phyloP scores from a whole-genome alignment of 1,284 basidiomycete genomes.

The Ustilago lituana region DNA sequence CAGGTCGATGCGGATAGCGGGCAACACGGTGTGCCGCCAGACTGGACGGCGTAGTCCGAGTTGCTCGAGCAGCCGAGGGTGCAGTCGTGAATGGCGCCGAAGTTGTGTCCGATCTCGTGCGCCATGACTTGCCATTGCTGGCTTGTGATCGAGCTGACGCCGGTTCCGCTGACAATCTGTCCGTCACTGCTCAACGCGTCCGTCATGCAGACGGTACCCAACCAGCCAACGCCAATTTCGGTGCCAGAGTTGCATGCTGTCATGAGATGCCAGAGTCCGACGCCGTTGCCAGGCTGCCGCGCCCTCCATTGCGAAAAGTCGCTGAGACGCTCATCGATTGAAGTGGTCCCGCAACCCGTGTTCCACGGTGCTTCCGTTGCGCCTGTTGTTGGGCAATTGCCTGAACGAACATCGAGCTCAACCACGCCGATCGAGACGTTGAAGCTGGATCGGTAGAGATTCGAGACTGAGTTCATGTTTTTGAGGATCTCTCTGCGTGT shows the following conservation, averaged over 20 bases:
- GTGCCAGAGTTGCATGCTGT: conserved; percentile 83
- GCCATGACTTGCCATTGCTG: conserved; percentile 80
- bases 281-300: conserved; percentile 75
- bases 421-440: conserved; percentile 86
- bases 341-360: conserved; percentile 51
- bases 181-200: conserved; percentile 70
- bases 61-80: conserved; percentile 74
- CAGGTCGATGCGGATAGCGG: conserved; percentile 75
- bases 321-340: conserved; percentile 78
- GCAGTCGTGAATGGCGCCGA: conserved; percentile 81
- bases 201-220: conserved; percentile 61
- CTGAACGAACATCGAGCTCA: conserved; percentile 76
- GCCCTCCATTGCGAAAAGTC: conserved; percentile 86
- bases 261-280: conserved; percentile 90
- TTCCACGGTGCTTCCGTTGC: conserved; percentile 70
- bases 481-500: conserved; percentile 79
- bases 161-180: conserved; percentile 79
- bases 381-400: conserved; percentile 62
- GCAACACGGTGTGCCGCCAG: conserved; percentile 73
- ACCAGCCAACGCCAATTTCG: conserved; percentile 90
- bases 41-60: conserved; percentile 54
- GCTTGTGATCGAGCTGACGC: conserved; percentile 77
- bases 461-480: conserved; percentile 79
- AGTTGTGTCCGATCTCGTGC: conserved; percentile 88
- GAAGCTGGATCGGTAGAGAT: conserved; percentile 79